These are phyloP conservation scores for Globisporangium nodosum DNA, from an alignment of 352 stramenopile genomes.

Conservation along the genomic window DNA sequence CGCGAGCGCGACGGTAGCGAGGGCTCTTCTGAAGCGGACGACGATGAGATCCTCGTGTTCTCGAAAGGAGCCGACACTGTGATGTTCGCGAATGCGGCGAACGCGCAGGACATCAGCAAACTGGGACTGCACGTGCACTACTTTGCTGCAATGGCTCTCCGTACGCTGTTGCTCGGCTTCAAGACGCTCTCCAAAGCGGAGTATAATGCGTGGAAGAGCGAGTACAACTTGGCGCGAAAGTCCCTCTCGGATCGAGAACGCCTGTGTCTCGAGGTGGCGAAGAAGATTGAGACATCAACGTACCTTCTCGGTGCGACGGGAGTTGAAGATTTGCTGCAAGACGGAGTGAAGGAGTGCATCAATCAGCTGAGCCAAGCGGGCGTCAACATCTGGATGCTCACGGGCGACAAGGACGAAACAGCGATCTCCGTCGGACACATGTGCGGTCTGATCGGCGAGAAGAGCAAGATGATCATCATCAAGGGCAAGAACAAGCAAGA, in stretches of 20 bases:
- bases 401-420: slow-evolving; percentile 98
- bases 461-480: slow-evolving; percentile 80
- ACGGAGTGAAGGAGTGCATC: slow-evolving; percentile 96
- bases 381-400: slow-evolving; percentile 99
- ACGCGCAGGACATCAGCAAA: slow-evolving; percentile 70
- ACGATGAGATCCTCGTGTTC: slow-evolving; percentile 68
- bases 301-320: slow-evolving; percentile 93
- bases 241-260: slow-evolving; percentile 58
- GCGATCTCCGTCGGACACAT: slow-evolving; percentile 98
- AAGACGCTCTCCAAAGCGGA: slow-evolving; percentile 54
- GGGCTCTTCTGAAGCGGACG: neutral
- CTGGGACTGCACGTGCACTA: slow-evolving; percentile 79
- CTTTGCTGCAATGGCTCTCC: slow-evolving; percentile 83
- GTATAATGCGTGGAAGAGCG: slow-evolving; percentile 64
- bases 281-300: slow-evolving; percentile 74
- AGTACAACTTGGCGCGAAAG: slow-evolving; percentile 67
- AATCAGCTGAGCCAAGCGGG: slow-evolving; percentile 91
- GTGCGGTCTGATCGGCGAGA: slow-evolving; percentile 87
- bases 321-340: slow-evolving; percentile 97
- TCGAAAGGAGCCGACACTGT: slow-evolving; percentile 87
- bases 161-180: slow-evolving; percentile 82
- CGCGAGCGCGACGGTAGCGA: slow-evolving; percentile 11
- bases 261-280: slow-evolving; percentile 60
- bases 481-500: slow-evolving; percentile 77
- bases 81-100: slow-evolving; percentile 79